Evolutionary conservation across 2,329 filamentous ascomycete species (phyloP), one percentile per base, ranked within the genome.

Genomic region (Dichotomopilus funicola): DNA sequence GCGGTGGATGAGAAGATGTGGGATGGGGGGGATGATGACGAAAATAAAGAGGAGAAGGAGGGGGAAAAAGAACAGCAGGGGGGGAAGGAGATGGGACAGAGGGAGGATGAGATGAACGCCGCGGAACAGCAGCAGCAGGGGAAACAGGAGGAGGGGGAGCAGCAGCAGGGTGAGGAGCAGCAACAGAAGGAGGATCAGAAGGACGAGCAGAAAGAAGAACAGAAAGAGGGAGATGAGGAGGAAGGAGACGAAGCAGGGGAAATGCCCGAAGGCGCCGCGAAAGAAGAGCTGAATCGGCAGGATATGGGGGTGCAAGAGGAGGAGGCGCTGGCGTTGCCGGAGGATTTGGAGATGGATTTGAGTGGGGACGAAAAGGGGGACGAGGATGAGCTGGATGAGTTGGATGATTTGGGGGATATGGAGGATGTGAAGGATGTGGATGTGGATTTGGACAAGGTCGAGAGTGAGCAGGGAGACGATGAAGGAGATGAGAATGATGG

Each of bases 1-100:
- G 89, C 92, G 19, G 88, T 97, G 1, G 95, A 99, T 68, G 95
- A 99, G 74, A 99, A 97, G 77, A 91, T 97, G 81, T 99, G 94
- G 94, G 91, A 99, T 71, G 91, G 91, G 41, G 85, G 86, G 46
- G 85, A 87, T 52, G 86, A 89, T 44, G 80, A 91, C 45, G 84
- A 91, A 48, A 85, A 88, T 1, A 87, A 92, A 48, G 94, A 94
- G 63, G 88, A 96, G 57, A 75, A 87, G 19, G 85, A 89, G 65
- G 86, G 85, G 0, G 78, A 87, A 59, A 80, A 88, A 66, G 78
- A 85, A 59, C 78, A 82, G 11, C 80, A 86, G 49, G 78, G 84
- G 60, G 75, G 78, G 31, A 65, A 63, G 63, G 77, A 78, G 7
- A 73, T 74, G 7, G 82, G 85, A 41, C 82, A 86, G 36, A 27